These are phyloP conservation scores for Calendula officinalis DNA, from an alignment of 129 eudicot species.

Conservation along the genomic window DNA sequence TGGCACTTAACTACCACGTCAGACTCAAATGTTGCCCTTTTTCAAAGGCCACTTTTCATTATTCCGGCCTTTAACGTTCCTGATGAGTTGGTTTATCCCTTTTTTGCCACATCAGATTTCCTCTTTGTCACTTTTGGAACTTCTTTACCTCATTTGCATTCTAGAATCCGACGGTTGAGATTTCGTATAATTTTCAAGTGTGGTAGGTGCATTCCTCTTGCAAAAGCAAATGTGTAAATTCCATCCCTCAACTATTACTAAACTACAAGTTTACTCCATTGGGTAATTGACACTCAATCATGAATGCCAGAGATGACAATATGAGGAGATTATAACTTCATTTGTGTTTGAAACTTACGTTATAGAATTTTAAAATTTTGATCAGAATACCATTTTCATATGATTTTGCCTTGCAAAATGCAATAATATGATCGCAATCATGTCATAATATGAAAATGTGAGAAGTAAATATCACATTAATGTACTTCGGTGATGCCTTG, in stretches of 20 bases:
- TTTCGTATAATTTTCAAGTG: not conserved
- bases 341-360: too few relatives aligned
- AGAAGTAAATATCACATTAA: too few relatives aligned
- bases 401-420: too few relatives aligned
- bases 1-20: slow-evolving; percentile 29
- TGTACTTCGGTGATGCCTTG: too few relatives aligned
- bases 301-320: too few relatives aligned
- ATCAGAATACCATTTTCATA: too few relatives aligned
- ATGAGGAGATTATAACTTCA: too few relatives aligned
- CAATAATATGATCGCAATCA: too few relatives aligned
- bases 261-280: not conserved
- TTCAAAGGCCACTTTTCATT: slow-evolving; percentile 32
- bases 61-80: slow-evolving; percentile 35
- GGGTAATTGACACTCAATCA: not conserved
- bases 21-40: slow-evolving; percentile 22
- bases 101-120: slow-evolving; percentile 31
- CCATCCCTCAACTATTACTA: not conserved
- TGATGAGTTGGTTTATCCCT: slow-evolving; percentile 41
- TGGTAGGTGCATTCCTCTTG: not conserved
- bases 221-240: not conserved
- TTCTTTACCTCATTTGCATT: slow-evolving; percentile 4
- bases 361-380: too few relatives aligned
- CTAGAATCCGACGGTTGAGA: not conserved
- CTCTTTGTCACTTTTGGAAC: not conserved
- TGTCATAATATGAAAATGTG: too few relatives aligned